Evolutionary conservation across 108 stramenopile species (phyloP).

Genomic region (Cyclotella cryptica): DNA sequence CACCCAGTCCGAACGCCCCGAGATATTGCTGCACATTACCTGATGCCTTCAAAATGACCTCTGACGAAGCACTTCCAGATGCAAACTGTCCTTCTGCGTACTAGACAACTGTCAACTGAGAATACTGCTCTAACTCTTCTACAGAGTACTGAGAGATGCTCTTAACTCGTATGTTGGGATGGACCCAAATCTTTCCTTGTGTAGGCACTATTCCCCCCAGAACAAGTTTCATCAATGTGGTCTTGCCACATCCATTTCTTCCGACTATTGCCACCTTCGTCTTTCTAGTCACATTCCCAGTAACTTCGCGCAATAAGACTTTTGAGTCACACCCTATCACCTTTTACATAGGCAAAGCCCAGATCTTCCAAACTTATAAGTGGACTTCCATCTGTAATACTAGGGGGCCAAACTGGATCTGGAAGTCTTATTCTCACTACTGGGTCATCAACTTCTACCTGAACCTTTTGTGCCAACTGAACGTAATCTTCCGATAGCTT

Average conservation of each 20-base stretch:
- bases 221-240: conserved; percentile 87
- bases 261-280: conserved; percentile 89
- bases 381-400: conserved; percentile 32
- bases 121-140: conserved; percentile 85
- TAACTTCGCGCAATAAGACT: conserved; percentile 39
- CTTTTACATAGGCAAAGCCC: conserved; percentile 58
- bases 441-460: conserved; percentile 69
- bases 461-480: conserved; percentile 64
- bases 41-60: conserved; percentile 47
- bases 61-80: conserved; percentile 46
- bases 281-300: conserved; percentile 64
- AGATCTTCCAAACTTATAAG: conserved; percentile 58
- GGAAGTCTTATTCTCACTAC: conserved; percentile 72
- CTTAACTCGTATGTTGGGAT: conserved; percentile 77
- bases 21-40: conserved; percentile 83
- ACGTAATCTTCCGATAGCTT: conserved; percentile 47
- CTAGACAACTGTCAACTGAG: conserved; percentile 72
- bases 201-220: conserved; percentile 67
- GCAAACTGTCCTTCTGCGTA: conserved; percentile 59
- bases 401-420: conserved; percentile 64
- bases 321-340: conserved; percentile 3
- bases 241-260: conserved; percentile 89
- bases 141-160: conserved; percentile 89
- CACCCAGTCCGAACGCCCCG: conserved; percentile 88
- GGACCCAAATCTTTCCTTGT: conserved; percentile 55